Base-by-base conservation (phyloP, 2,329 filamentous ascomycete species). In the Neofusicoccum sp. region DNA sequence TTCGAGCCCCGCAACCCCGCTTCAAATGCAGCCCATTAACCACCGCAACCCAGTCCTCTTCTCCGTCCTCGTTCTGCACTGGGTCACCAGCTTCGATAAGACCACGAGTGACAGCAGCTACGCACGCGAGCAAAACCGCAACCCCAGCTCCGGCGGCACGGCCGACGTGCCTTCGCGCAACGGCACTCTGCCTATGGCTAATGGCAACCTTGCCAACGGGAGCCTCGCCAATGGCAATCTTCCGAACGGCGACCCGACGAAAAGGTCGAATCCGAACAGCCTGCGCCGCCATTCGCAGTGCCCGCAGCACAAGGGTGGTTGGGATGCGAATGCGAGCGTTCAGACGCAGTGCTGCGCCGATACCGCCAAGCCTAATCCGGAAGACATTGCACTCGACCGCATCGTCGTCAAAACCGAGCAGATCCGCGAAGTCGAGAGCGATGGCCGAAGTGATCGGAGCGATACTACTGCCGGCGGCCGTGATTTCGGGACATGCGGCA, bases 51-150 rank as follows among this genome's bases (percentile, higher is more conserved):
- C 12, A 60, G 58, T 60, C 14, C 40, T 60, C 14, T 60, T 54
- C 38, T 60, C 58, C 4, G 58, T 54, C 6, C 47, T 60, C 9
- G 48, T 60, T 3, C 58, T 60, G 30, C 48, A 60, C 38, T 60
- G 58, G 58, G 58, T 60, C 31, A 60, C 58, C 8, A 43, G 45
- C 14, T 53, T 54, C 20, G 58, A 60, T 24, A 20, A 24, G 16
- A n/a, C 38, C 24, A 33, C 51, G 28, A 56, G 36, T 28, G 51
- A 56, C 51, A 56, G 51, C 38, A 56, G 28, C 51, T 56, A 56
- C n/a, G 38, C 51, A 9, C 51, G 28, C 38, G 51, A 56, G 8
- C 51, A 24, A 3, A 56, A 56, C 16, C 51, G 38, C 5, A 43
- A 33, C 38, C 28, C 43, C 7, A 36, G 34, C 14, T 56, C 51